Percentiles rank a stretch among this genome's conserved stretches.
These are phyloP conservation scores for Stephania yunnanensis DNA, from an alignment of 164 flowering plant genomes.

Conservation along the genomic window DNA sequence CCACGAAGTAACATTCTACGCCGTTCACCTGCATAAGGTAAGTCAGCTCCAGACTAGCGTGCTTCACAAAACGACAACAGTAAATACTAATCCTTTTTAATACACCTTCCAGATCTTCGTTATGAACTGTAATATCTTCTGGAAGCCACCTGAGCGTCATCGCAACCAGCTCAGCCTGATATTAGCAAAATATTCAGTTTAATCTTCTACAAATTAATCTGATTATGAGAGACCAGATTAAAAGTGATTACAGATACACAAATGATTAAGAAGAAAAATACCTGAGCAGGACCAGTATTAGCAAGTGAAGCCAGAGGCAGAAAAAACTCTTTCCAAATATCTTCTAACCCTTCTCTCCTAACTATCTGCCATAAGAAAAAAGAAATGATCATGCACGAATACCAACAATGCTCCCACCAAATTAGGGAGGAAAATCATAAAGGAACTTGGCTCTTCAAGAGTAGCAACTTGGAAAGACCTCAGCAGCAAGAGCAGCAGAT, in stretches of 20 bases:
- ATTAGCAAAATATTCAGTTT: background rate
- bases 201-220: background rate
- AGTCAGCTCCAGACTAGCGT: slow-evolving; percentile 6
- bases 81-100: background rate
- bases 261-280: slow-evolving; percentile 17
- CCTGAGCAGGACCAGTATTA: slow-evolving; percentile 71
- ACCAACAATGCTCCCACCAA: slow-evolving; percentile 1
- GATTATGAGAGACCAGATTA: background rate
- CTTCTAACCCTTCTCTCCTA: slow-evolving; percentile 68
- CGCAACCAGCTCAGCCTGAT: slow-evolving; percentile 85
- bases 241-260: background rate
- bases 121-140: slow-evolving; percentile 98
- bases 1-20: slow-evolving; percentile 83
- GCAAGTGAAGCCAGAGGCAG: slow-evolving; percentile 69
- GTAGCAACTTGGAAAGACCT: slow-evolving; percentile 39
- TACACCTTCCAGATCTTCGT: slow-evolving; percentile 96
- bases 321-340: slow-evolving; percentile 68
- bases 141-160: slow-evolving; percentile 99
- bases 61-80: background rate
- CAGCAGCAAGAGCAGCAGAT: slow-evolving; percentile 93
- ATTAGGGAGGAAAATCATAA: slow-evolving; percentile 6
- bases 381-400: background rate
- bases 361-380: slow-evolving; percentile 51
- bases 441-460: background rate
- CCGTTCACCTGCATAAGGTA: slow-evolving; percentile 60